Evolutionary conservation across 345 rosid genomes (phyloP), one percentile per base, ranked within the genome.

Genomic region (Lumnitzera littorea): DNA sequence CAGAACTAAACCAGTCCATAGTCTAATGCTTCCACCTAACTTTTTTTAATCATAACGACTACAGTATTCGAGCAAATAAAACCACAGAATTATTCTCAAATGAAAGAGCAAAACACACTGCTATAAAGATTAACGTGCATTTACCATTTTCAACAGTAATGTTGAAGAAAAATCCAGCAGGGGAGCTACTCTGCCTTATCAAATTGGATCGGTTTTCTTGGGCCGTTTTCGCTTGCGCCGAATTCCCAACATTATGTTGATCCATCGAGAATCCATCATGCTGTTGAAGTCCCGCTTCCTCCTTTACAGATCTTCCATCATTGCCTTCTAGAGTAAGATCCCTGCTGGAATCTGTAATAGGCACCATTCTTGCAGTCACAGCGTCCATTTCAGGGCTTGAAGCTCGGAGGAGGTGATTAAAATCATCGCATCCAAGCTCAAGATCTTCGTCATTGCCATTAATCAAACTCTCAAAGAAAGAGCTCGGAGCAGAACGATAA

Each of bases 141-240:
- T 46, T 72, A 84, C 90, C 90, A 59, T 73, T 75, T 58, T 75
- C 83, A 43, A 74, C 67, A 67, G 62, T 68, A 15, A 65, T 59
- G 54, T 66, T 71, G 66, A 83, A 77, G 74, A 77, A 73, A 64
- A 81, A 24, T 59, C 74, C 83, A 62, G 89, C 76, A 12, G 89
- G 83, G 36, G 86, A 79, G 70, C 84, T 81, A 75, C 50, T 65
- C 57, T 77, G 86, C 74, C 84, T 58, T 13, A 55, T 51, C 41
- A 79, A 82, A 79, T 68, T 69, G 57, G 81, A 75, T 67, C 64
- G 70, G 68, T 70, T 70, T 43, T 54, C 50, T 12, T 62, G 5
- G 13, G 58, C 60, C 67, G 58, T 50, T 66, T 75, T 70, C 53
- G 55, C 50, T 36, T 60, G 76, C 66, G 68, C 48, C 51, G 82